A percentile compares a stretch with the other conserved stretches of the same genome.
Conservation (phyloP, 78 protist species). For the Dictyostelium intermedium region DNA sequence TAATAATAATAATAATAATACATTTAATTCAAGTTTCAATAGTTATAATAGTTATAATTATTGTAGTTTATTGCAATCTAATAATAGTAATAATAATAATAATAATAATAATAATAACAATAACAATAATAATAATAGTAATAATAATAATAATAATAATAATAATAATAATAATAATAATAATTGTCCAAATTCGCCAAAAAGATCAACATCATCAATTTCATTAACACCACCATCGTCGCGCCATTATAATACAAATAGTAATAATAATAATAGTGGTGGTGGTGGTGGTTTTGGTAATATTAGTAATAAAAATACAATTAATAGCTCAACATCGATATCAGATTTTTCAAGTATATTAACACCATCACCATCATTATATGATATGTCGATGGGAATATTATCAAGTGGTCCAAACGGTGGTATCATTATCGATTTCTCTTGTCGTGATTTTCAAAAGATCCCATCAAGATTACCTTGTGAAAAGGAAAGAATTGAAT, state of each 20-base stretch:
- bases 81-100: not conserved
- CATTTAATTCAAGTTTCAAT: not conserved
- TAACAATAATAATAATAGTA: too few species aligned
- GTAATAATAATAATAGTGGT: not conserved
- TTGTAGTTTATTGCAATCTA: not conserved
- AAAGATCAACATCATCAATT: not conserved
- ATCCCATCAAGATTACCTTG: slow-evolving; percentile 49
- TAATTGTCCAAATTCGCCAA: not conserved
- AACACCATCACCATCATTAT: not conserved
- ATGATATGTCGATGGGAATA: slow-evolving; percentile 49
- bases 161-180: not conserved
- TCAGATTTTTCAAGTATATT: slow-evolving; percentile 62
- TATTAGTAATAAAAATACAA: not conserved
- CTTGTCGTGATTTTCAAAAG: slow-evolving; percentile 36
- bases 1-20: slow-evolving; percentile 2
- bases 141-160: not conserved
- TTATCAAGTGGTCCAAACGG: slow-evolving; percentile 38
- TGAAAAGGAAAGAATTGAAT: slow-evolving; percentile 59
- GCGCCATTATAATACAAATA: not conserved
- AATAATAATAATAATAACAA: too few species aligned
- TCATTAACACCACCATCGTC: slow-evolving; percentile 14
- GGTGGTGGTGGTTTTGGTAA: too few species aligned
- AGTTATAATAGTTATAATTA: not conserved
- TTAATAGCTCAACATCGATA: slow-evolving; percentile 38
- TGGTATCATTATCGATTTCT: slow-evolving; percentile 39